Conservation (phyloP, 768 basidiomycete genomes). For the Russula ochroleuca region DNA sequence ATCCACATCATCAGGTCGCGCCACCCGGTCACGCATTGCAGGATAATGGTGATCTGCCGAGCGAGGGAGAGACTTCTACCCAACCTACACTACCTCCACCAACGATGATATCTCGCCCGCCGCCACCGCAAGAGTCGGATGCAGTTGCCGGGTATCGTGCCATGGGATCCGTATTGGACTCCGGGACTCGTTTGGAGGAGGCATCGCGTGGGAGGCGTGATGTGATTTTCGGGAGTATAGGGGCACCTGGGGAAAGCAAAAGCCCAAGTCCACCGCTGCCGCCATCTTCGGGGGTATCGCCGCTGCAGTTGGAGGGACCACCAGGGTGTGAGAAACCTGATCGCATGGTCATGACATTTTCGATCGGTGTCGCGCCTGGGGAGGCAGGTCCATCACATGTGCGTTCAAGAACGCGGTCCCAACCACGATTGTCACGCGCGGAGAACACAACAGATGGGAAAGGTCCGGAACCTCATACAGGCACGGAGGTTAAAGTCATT, state of each 20-base stretch:
- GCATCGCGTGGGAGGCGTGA: constrained; percentile 15
- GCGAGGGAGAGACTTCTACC: constrained; percentile 12
- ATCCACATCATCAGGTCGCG: constrained; percentile 11
- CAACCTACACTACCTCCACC: constrained; percentile 31
- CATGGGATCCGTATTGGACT: constrained; percentile 27
- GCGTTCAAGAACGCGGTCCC: constrained; percentile 35
- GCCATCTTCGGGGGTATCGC: constrained; percentile 7
- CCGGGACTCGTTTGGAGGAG: constrained; percentile 1
- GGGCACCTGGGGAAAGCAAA: constrained; percentile 10
- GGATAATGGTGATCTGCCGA: constrained; percentile 8
- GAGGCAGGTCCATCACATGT: constrained; percentile 34
- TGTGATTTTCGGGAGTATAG: constrained; percentile 28
- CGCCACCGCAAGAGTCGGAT: constrained; percentile 36
- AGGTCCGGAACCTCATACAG: neutral
- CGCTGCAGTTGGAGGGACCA: neutral
- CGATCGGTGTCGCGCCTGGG: constrained; percentile 44
- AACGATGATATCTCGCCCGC: constrained; percentile 34
- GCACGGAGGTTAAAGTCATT: constrained; percentile 30
- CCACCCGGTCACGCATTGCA: constrained; percentile 4
- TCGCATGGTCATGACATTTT: constrained; percentile 39
- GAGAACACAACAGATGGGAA: constrained; percentile 10
- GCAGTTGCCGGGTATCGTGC: constrained; percentile 38
- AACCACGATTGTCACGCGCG: constrained; percentile 15
- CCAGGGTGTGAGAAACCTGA: constrained; percentile 26
- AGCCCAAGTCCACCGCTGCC: constrained; percentile 31